Evolutionary conservation across 2,329 filamentous ascomycete genomes (phyloP).

Genomic region (Dothidotthia symphoricarpi): DNA sequence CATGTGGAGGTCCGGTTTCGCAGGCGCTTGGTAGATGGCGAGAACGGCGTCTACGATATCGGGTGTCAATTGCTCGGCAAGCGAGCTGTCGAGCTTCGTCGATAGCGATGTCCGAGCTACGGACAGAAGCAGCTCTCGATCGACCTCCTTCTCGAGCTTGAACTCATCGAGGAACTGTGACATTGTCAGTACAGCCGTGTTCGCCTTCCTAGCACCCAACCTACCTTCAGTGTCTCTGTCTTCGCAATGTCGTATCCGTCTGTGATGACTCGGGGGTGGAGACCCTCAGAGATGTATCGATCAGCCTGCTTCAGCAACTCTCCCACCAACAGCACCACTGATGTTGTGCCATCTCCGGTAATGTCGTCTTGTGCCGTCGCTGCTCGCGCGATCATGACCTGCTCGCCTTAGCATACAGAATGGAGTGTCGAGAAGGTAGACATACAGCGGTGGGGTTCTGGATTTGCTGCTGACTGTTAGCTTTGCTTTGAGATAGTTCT

Average conservation of each 20-base stretch:
- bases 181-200: conserved; percentile 6
- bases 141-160: conserved; percentile 83
- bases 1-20: conserved; percentile 98
- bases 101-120: conserved; percentile 92
- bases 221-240: conserved; percentile 81
- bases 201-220: neutral
- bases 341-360: conserved; percentile 95
- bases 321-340: conserved; percentile 89
- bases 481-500: neutral
- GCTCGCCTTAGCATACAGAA: conserved; percentile 11
- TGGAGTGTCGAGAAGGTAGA: conserved; percentile 4
- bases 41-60: conserved; percentile 96
- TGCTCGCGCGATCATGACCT: conserved; percentile 70
- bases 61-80: conserved; percentile 88
- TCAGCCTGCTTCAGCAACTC: conserved; percentile 98
- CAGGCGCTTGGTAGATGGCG: conserved; percentile 83
- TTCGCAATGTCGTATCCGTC: conserved; percentile 98
- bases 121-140: conserved; percentile 88
- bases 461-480: conserved; percentile 64
- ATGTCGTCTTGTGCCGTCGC: conserved; percentile 98
- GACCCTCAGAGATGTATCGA: conserved; percentile 91
- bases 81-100: conserved; percentile 86
- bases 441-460: conserved; percentile 93
- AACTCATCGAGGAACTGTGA: conserved; percentile 85
- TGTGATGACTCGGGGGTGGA: conserved; percentile 94